phyloP scores from a whole-genome alignment of 306 rosid species.

The Cucumis cinereus region DNA sequence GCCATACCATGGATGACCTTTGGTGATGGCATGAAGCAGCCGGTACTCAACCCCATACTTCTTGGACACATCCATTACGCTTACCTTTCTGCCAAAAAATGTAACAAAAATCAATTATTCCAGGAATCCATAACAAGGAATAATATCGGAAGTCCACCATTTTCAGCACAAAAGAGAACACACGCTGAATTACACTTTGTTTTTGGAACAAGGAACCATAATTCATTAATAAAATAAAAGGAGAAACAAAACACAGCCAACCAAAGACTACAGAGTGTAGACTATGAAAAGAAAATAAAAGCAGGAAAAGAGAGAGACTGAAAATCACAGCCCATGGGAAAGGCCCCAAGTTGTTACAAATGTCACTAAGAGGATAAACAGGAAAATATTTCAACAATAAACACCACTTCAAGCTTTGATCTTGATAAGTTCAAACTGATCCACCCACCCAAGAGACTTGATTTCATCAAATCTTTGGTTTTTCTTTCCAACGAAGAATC shows the following conservation, averaged over 20 bases:
- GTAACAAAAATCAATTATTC: not conserved
- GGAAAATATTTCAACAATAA: not conserved
- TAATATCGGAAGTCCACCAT: not conserved
- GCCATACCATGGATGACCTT: slow-evolving; percentile 88
- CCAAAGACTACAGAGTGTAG: not conserved
- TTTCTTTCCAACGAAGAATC: not conserved
- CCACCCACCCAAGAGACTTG: not conserved
- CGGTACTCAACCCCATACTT: slow-evolving; percentile 86
- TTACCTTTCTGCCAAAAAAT: slow-evolving; percentile 49
- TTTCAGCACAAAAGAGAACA: not conserved
- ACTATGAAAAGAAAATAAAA: not conserved
- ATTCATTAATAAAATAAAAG: not conserved
- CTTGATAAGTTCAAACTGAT: not conserved
- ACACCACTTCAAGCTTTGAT: not conserved
- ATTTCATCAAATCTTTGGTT: not conserved
- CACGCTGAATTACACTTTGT: not conserved
- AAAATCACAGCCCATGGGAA: not conserved
- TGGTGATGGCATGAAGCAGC: slow-evolving; percentile 64
- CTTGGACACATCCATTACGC: slow-evolving; percentile 97
- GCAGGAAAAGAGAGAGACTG: not conserved
- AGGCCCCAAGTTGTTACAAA: not conserved
- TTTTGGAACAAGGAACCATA: not conserved
- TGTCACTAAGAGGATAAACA: not conserved
- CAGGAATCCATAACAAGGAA: not conserved
- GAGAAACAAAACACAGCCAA: not conserved